These are phyloP conservation scores for Penicillium ochrochloron DNA, from an alignment of 495 filamentous ascomycete genomes.

Conservation along the genomic window DNA sequence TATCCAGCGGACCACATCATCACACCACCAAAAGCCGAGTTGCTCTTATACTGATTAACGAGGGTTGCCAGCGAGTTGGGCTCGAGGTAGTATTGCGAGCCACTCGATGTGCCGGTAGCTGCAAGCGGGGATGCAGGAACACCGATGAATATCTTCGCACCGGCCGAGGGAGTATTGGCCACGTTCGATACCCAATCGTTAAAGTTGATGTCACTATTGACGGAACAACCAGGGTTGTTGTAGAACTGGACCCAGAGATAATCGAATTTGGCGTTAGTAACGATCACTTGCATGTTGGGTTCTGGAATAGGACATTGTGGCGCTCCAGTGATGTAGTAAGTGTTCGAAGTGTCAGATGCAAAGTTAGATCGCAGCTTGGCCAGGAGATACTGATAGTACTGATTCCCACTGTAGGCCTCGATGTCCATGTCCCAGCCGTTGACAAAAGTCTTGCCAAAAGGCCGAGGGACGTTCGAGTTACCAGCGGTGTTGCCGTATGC, in stretches of 20 bases:
- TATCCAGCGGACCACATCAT: slow-evolving; percentile 60
- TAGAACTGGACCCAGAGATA: slow-evolving; percentile 56
- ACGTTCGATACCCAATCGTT: slow-evolving; percentile 51
- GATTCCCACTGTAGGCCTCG: slow-evolving; percentile 31
- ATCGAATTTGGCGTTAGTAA: slow-evolving; percentile 37
- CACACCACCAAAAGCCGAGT: slow-evolving; percentile 54
- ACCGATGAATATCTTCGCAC: slow-evolving; percentile 56
- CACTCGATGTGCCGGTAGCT: slow-evolving; percentile 43
- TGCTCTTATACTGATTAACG: slow-evolving; percentile 35
- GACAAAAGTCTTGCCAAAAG: slow-evolving; percentile 56
- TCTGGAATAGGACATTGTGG: slow-evolving; percentile 62
- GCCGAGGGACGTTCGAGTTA: slow-evolving; percentile 37
- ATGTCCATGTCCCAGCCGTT: slow-evolving; percentile 67
- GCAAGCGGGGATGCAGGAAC: slow-evolving; percentile 47
- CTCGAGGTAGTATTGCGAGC: slow-evolving; percentile 49
- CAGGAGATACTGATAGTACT: slow-evolving; percentile 50
- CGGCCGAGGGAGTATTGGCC: slow-evolving; percentile 37
- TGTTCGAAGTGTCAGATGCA: slow-evolving; percentile 44
- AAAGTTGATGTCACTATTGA: slow-evolving; percentile 39
- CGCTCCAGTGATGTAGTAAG: slow-evolving; percentile 61
- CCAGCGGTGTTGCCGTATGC: slow-evolving; percentile 53
- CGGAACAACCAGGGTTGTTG: slow-evolving; percentile 43
- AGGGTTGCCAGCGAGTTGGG: slow-evolving; percentile 39
- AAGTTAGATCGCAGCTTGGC: slow-evolving; percentile 51
- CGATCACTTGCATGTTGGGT: slow-evolving; percentile 51